Conservation (phyloP, 2,329 filamentous ascomycete species). For the Paraphoma sp. region DNA sequence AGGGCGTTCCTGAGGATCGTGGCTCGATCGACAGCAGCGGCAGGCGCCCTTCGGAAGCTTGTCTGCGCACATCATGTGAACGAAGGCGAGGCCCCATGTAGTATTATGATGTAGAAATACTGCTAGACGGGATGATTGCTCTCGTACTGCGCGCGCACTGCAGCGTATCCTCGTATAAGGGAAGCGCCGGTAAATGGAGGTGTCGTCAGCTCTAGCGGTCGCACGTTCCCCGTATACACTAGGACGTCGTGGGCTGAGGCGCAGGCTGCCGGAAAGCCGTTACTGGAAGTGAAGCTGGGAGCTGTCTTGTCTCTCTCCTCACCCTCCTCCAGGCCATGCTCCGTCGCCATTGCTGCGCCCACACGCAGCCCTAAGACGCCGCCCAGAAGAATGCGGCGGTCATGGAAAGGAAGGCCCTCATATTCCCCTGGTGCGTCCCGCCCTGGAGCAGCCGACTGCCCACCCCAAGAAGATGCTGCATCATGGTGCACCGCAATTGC, state of each 20-base stretch:
- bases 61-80: neutral
- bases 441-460: neutral
- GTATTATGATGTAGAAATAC: neutral
- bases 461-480: too few relatives aligned
- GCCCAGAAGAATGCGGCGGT: conserved; percentile 36
- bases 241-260: neutral
- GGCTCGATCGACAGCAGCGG: neutral
- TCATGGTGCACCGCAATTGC: conserved; percentile 4
- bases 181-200: neutral
- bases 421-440: conserved; percentile 40
- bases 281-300: neutral
- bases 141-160: neutral
- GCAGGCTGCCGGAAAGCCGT: neutral
- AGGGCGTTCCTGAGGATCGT: neutral
- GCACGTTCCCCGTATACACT: neutral
- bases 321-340: conserved; percentile 22
- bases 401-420: conserved; percentile 46
- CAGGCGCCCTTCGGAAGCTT: neutral
- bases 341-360: conserved; percentile 28
- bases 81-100: neutral
- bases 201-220: neutral
- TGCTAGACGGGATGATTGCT: neutral
- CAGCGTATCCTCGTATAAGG: neutral
- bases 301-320: conserved; percentile 4
- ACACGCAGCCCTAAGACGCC: conserved; percentile 27